Conservation (phyloP, 345 rosid species). For the Eucalyptus pumila region DNA sequence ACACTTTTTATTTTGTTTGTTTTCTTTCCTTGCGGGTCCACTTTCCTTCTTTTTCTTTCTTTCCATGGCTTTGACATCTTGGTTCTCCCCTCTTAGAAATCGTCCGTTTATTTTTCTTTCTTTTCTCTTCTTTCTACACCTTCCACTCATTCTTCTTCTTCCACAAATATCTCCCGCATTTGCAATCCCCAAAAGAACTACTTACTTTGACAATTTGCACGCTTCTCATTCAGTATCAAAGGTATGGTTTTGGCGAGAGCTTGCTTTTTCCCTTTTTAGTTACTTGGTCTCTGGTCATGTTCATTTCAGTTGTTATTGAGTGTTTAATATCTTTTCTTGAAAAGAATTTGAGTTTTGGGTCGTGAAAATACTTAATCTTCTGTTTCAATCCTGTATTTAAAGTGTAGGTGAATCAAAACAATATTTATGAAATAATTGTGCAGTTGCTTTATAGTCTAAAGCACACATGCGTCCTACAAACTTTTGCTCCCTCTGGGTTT, state of each 20-base stretch:
- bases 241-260: not conserved
- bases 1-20: too few relatives aligned
- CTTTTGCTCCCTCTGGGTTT: not conserved
- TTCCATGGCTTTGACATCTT: too few relatives aligned
- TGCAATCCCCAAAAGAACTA: not conserved
- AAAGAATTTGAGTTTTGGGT: too few relatives aligned
- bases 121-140: not conserved
- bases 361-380: not conserved
- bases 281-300: rapidly evolving
- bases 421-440: not conserved
- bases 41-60: too few relatives aligned
- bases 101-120: not conserved
- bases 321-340: not conserved
- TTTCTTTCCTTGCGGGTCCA: too few relatives aligned
- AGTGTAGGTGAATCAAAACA: not conserved
- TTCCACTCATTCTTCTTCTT: not conserved
- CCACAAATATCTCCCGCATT: not conserved
- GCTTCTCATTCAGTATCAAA: rapidly evolving
- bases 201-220: not conserved
- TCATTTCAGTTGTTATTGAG: not conserved
- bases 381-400: not conserved
- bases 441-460: not conserved
- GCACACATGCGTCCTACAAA: not conserved
- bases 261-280: not conserved
- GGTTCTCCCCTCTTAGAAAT: not conserved